Conservation (phyloP, 2,329 filamentous ascomycete genomes). For the Botrytis fabae region DNA sequence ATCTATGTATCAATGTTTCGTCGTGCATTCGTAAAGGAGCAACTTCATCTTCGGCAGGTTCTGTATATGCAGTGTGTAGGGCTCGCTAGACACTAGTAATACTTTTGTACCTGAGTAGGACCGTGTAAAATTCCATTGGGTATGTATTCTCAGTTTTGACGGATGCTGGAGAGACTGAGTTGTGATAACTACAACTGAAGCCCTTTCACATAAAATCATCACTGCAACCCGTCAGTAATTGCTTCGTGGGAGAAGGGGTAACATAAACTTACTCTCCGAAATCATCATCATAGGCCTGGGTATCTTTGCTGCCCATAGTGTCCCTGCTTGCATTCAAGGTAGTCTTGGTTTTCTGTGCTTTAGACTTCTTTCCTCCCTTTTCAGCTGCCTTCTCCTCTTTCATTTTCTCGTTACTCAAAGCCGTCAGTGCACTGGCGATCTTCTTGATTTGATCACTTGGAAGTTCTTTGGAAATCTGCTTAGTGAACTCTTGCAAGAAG, state of each 20-base stretch:
- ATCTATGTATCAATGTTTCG: neutral
- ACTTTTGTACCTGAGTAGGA: neutral
- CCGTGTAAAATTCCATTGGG: neutral
- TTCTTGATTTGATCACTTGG: conserved; percentile 97
- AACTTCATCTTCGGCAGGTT: neutral
- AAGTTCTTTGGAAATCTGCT: conserved; percentile 83
- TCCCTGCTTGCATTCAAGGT: conserved; percentile 67
- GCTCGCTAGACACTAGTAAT: neutral
- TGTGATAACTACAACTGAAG: conserved; percentile 17
- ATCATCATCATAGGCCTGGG: conserved; percentile 76
- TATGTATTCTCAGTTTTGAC: neutral
- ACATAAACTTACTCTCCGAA: conserved; percentile 74
- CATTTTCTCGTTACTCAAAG: conserved; percentile 95
- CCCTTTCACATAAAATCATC: conserved; percentile 70
- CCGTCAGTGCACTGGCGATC: conserved; percentile 82
- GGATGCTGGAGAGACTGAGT: conserved; percentile 3
- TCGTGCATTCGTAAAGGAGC: neutral
- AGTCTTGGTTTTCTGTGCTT: conserved; percentile 94
- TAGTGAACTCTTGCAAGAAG: conserved; percentile 88
- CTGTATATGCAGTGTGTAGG: neutral
- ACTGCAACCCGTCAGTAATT: conserved; percentile 44
- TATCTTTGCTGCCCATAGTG: conserved; percentile 62
- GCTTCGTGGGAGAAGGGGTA: neutral
- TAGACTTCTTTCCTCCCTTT: conserved; percentile 94
- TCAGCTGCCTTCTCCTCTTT: conserved; percentile 95